A percentile compares a stretch with the other conserved stretches of the same genome.
Evolutionary conservation across 352 stramenopile species (phyloP).

Genomic region (Phytopythium boreale): DNA sequence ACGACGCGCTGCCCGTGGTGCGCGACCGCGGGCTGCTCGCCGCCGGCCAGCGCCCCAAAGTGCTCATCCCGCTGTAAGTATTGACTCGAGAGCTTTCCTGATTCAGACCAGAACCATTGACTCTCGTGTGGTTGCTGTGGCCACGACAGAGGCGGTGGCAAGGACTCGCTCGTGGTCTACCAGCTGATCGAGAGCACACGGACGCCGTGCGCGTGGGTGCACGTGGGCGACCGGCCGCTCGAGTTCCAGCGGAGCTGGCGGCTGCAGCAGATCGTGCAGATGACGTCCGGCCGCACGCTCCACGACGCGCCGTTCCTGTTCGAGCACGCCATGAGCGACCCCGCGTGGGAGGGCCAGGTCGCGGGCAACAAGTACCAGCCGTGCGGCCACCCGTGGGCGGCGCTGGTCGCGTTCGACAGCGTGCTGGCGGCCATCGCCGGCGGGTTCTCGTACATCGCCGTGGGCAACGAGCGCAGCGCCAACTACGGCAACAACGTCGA

Average conservation of each 20-base stretch:
- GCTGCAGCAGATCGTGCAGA: slow-evolving; percentile 24
- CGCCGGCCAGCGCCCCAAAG: slow-evolving; percentile 16
- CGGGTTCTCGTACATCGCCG: slow-evolving; percentile 29
- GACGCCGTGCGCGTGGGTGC: slow-evolving; percentile 26
- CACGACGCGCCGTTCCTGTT: slow-evolving; percentile 15
- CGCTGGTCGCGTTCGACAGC: slow-evolving; percentile 35
- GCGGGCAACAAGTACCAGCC: slow-evolving; percentile 23
- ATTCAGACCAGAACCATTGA: background rate
- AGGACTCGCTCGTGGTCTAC: slow-evolving; percentile 36
- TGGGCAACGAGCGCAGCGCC: slow-evolving; percentile 38
- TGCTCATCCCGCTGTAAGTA: slow-evolving; percentile 32
- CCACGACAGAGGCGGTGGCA: slow-evolving; percentile 24
- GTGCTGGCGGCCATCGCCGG: slow-evolving; percentile 28
- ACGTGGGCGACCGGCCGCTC: slow-evolving; percentile 29
- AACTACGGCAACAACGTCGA: slow-evolving; percentile 39
- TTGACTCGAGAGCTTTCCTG: background rate
- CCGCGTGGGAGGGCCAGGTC: slow-evolving; percentile 25
- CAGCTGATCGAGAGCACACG: slow-evolving; percentile 23
- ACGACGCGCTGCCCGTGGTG: slow-evolving; percentile 16
- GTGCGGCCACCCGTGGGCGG: slow-evolving; percentile 33
- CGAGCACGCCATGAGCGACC: slow-evolving; percentile 32
- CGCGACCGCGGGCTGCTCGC: slow-evolving; percentile 18
- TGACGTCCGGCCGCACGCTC: slow-evolving; percentile 21
- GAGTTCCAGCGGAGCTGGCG: slow-evolving; percentile 35
- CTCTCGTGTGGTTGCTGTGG: background rate